Evolutionary conservation across 805 yeast species (phyloP).

Genomic region (Clavispora asparagi): DNA sequence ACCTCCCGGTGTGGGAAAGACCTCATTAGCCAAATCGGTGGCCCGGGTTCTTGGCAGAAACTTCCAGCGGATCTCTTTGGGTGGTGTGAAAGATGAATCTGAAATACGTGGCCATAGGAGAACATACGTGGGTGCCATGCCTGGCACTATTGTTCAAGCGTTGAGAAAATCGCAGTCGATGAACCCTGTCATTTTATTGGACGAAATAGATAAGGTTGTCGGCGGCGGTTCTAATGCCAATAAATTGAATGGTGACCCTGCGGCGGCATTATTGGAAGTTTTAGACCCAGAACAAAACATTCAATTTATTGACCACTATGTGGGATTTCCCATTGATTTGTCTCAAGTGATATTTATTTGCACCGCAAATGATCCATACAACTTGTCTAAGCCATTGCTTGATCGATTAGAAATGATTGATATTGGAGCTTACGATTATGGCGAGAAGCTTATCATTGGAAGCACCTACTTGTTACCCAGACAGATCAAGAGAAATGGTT

Average conservation of each 20-base stretch:
- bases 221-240: conserved; percentile 44
- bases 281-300: conserved; percentile 86
- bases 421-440: conserved; percentile 71
- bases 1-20: conserved; percentile 93
- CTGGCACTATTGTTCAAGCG: conserved; percentile 76
- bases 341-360: conserved; percentile 79
- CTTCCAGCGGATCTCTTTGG: conserved; percentile 76
- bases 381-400: conserved; percentile 68
- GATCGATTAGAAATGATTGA: conserved; percentile 83
- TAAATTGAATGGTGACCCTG: conserved; percentile 74
- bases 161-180: conserved; percentile 67
- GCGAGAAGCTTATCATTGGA: conserved; percentile 73
- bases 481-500: conserved; percentile 65
- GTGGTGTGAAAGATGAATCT: conserved; percentile 85
- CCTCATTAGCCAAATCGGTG: conserved; percentile 77
- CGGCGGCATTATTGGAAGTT: conserved; percentile 83
- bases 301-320: conserved; percentile 72
- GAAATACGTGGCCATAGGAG: conserved; percentile 88
- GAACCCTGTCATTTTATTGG: conserved; percentile 80
- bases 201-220: conserved; percentile 78
- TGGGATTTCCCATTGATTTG: conserved; percentile 81
- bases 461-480: conserved; percentile 66
- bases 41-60: conserved; percentile 69
- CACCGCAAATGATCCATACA: conserved; percentile 74
- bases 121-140: conserved; percentile 90